Evolutionary conservation across 345 rosid species (phyloP).

Genomic region (Citrus unshiu): DNA sequence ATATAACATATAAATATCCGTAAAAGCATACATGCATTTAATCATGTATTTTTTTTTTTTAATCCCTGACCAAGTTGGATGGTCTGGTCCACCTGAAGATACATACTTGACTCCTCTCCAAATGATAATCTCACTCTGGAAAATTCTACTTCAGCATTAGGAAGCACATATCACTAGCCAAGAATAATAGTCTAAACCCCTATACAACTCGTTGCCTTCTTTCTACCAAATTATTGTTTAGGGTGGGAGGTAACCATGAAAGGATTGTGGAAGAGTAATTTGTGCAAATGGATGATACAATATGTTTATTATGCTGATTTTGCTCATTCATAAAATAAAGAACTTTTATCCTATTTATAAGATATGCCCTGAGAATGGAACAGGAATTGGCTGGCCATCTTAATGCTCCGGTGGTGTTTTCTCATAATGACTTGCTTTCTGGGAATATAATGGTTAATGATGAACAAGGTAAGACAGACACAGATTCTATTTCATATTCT

Average conservation of each 20-base stretch:
- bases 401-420: constrained; percentile 79
- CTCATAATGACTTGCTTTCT: constrained; percentile 93
- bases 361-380: constrained; percentile 36
- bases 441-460: constrained; percentile 92
- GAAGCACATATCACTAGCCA: background rate
- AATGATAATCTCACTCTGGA: background rate
- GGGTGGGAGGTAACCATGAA: background rate
- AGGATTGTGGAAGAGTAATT: background rate
- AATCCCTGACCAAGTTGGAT: background rate
- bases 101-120: background rate
- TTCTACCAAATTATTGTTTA: background rate
- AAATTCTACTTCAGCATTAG: background rate
- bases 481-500: background rate
- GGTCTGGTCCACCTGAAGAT: background rate
- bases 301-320: constrained; percentile 8
- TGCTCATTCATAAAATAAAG: constrained; percentile 3
- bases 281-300: background rate
- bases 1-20: background rate
- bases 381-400: constrained; percentile 83
- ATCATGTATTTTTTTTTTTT: background rate
- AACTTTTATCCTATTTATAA: constrained; percentile 13
- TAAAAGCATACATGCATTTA: background rate
- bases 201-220: background rate
- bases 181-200: background rate
- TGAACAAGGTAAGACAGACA: constrained; percentile 54